Base-by-base conservation (phyloP, 2,329 filamentous ascomycete species). In the Alternaria sp. region DNA sequence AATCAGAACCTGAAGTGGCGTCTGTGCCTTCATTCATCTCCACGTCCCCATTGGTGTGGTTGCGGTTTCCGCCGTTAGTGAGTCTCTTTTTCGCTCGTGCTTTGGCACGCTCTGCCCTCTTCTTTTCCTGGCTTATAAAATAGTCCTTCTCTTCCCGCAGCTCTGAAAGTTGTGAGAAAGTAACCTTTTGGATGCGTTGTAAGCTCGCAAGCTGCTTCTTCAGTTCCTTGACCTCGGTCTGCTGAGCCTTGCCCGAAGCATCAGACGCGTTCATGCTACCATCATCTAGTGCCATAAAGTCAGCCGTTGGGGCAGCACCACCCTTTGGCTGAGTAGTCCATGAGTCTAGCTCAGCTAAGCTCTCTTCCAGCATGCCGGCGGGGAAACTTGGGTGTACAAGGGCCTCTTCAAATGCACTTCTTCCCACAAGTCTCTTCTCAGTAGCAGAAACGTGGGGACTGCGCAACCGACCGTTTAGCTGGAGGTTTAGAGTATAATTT, bases 401-500 rank as follows among this genome's bases (percentile, higher is more conserved):
- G 14, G 81, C 79, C 47, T 75, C 68, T 43, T 80, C 67, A 61
- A 84, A 83, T 5, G 58, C 62, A 14, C 64, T 69, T 52, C 68
- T 70, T 41, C 59, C 60, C 8, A 55, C 43, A 38, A 41, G 53
- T 54, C 48, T 61, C 24, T 56, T 51, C 22, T 72, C 72, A 2
- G 72, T 71, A 6, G 76, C 77, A 34, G 77, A 78, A 42, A 76
- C 66, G 16, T 65, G 61, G 38, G 69, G 65, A 8, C 58, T 63
- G 16, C 60, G 68, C 28, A 78, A 58, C 14, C 64, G 73, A 54
- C 66, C 69, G 7, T 77, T 81, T n/a, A 93, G 81, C 74, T 92
- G 89, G 12, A 88, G 81, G 16, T 84, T 89, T 62, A 92, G 83
- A 4, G 84, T 85, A 73, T 94, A 93, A 63, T 84, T 86, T 39